Evolutionary conservation across 306 rosid species (phyloP).

Genomic region (Inga laurina): DNA sequence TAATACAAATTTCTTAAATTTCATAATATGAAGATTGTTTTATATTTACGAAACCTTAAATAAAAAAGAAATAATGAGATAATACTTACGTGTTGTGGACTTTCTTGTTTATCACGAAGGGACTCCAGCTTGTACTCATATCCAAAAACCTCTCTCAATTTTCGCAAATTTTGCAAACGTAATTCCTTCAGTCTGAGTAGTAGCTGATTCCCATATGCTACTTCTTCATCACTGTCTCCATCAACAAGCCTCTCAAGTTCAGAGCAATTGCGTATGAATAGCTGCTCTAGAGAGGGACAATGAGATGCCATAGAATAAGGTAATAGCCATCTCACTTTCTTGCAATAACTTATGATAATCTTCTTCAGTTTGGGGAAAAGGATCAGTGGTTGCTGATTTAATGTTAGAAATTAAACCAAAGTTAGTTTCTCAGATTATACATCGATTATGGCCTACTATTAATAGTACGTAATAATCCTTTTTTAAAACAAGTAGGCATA

Average conservation of each 20-base stretch:
- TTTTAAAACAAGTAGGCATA: background rate
- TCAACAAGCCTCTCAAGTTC: background rate
- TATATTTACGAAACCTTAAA: too few relatives aligned
- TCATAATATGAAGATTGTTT: too few relatives aligned
- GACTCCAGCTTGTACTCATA: background rate
- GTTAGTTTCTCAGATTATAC: too few relatives aligned
- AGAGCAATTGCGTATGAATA: background rate
- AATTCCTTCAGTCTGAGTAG: too few relatives aligned
- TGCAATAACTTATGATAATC: fast-evolving
- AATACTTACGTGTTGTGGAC: background rate
- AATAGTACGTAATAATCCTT: too few relatives aligned
- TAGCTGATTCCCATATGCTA: background rate
- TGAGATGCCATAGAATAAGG: background rate
- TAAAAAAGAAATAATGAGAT: too few relatives aligned
- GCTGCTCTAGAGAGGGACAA: background rate
- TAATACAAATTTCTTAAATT: too few relatives aligned
- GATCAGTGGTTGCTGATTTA: too few relatives aligned
- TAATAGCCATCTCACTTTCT: background rate
- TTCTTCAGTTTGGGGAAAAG: background rate
- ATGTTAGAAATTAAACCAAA: too few relatives aligned
- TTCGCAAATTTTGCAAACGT: fast-evolving
- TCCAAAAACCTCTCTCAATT: too few relatives aligned
- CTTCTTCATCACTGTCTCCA: background rate
- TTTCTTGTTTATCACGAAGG: too few relatives aligned
- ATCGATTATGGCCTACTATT: too few relatives aligned